Percentiles rank a stretch among this genome's conserved stretches.
Evolutionary conservation across 768 basidiomycete genomes (phyloP).

Genomic region (Amanita rubescens): DNA sequence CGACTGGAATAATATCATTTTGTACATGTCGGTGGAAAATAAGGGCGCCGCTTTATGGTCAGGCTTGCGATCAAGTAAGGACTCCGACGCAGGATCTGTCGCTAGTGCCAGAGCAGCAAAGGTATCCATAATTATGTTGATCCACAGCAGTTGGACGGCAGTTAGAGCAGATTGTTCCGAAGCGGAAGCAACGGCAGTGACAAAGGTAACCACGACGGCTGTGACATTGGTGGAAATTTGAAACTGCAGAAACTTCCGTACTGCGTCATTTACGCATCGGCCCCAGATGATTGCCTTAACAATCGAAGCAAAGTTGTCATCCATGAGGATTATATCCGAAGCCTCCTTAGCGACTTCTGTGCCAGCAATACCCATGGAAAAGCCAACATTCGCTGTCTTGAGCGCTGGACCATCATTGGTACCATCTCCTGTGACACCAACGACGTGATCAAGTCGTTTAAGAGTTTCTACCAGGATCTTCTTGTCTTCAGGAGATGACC

Average conservation of each 20-base stretch:
- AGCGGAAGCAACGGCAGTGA: constrained; percentile 76
- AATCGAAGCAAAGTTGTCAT: constrained; percentile 93
- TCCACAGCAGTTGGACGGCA: constrained; percentile 96
- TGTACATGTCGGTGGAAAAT: constrained; percentile 93
- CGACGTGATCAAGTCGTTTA: constrained; percentile 80
- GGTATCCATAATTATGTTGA: constrained; percentile 98
- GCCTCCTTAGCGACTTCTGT: constrained; percentile 99
- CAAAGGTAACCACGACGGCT: constrained; percentile 89
- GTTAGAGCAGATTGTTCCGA: constrained; percentile 81
- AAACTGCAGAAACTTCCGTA: constrained; percentile 96
- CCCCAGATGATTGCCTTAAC: constrained; percentile 99
- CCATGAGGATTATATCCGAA: constrained; percentile 98
- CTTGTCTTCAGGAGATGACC: constrained; percentile 97
- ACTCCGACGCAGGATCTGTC: constrained; percentile 85
- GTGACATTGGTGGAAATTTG: constrained; percentile 93
- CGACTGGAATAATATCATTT: constrained; percentile 90
- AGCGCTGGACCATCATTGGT: constrained; percentile 97
- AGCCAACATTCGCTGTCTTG: constrained; percentile 93
- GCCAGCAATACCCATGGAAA: constrained; percentile 94
- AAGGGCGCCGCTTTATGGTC: constrained; percentile 85
- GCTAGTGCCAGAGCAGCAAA: constrained; percentile 97
- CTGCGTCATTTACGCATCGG: constrained; percentile 95
- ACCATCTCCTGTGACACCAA: constrained; percentile 96
- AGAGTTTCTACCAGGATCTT: constrained; percentile 86
- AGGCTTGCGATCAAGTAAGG: constrained; percentile 81